phyloP scores from a whole-genome alignment of 805 yeast genomes.

The Saccharomyces eubayanus region DNA sequence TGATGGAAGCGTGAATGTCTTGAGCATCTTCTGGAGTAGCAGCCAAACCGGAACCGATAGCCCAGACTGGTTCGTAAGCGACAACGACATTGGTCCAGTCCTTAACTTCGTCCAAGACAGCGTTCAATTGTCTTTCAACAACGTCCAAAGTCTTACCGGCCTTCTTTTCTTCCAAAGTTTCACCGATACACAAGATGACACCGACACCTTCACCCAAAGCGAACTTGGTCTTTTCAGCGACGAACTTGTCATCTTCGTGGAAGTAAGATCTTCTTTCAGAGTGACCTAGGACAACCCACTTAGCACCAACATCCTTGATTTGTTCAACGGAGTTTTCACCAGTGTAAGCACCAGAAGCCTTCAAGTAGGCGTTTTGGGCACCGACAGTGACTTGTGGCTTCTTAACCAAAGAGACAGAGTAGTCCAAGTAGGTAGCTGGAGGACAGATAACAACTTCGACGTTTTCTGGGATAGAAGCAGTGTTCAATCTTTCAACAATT shows the following conservation, averaged over 20 bases:
- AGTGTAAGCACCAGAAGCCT: slow-evolving; percentile 93
- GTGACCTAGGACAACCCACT: slow-evolving; percentile 95
- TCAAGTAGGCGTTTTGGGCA: slow-evolving; percentile 85
- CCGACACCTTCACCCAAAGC: slow-evolving; percentile 84
- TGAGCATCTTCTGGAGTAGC: slow-evolving; percentile 98
- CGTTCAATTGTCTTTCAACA: slow-evolving; percentile 80
- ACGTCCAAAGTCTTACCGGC: slow-evolving; percentile 79
- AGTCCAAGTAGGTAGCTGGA: slow-evolving; percentile 84
- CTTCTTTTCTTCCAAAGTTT: slow-evolving; percentile 91
- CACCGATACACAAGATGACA: slow-evolving; percentile 96
- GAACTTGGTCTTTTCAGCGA: slow-evolving; percentile 90
- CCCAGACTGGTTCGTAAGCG: slow-evolving; percentile 99
- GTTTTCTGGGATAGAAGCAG: slow-evolving; percentile 61
- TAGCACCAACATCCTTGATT: slow-evolving; percentile 83
- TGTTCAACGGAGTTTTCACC: slow-evolving; percentile 91
- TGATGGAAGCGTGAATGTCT: slow-evolving; percentile 82
- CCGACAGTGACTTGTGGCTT: slow-evolving; percentile 69
- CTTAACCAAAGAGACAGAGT: slow-evolving; percentile 60
- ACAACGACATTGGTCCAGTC: slow-evolving; percentile 92
- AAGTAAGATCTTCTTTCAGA: slow-evolving; percentile 95
- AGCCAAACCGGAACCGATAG: slow-evolving; percentile 98
- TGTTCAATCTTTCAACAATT: slow-evolving; percentile 78
- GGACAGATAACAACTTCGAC: slow-evolving; percentile 95
- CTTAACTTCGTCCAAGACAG: slow-evolving; percentile 67
- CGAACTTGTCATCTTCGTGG: slow-evolving; percentile 80